Conservation (phyloP, 805 yeast species). For the Nadsonia fulvescens region DNA sequence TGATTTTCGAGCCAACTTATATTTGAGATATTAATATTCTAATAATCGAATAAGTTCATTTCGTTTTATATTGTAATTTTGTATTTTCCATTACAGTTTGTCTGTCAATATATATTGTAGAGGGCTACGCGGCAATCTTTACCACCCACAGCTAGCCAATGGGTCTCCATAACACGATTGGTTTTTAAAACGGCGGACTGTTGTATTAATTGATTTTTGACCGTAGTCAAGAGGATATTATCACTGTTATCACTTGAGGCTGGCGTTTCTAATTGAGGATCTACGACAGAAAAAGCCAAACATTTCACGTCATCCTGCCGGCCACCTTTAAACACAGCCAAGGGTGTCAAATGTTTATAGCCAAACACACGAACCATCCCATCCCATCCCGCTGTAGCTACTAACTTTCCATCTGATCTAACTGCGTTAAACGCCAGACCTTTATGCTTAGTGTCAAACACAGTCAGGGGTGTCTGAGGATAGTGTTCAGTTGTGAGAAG, state of each 20-base stretch:
- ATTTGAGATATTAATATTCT: too few species aligned
- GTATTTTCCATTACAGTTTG: too few species aligned
- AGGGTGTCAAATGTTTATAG: slow-evolving; percentile 14
- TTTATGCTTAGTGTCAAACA: slow-evolving; percentile 12
- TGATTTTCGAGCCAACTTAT: too few species aligned
- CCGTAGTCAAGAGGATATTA: too few species aligned
- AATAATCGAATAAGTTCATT: too few species aligned
- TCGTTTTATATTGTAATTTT: too few species aligned
- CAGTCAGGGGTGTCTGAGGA: not conserved
- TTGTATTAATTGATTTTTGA: too few species aligned
- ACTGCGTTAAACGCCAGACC: slow-evolving; percentile 15
- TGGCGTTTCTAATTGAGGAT: not conserved
- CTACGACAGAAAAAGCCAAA: slow-evolving; percentile 10
- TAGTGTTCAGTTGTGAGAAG: slow-evolving; percentile 2
- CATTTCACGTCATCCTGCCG: slow-evolving; percentile 15
- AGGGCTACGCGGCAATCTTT: slow-evolving; percentile 35
- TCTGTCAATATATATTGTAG: too few species aligned
- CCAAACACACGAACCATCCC: slow-evolving; percentile 19
- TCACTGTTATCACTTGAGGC: slow-evolving; percentile 4
- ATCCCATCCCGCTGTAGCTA: slow-evolving; percentile 24
- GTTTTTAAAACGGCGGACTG: too few species aligned
- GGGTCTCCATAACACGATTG: slow-evolving; percentile 4
- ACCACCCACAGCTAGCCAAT: slow-evolving; percentile 30
- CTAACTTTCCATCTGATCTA: slow-evolving; percentile 11
- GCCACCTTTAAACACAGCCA: slow-evolving; percentile 17